These are phyloP conservation scores for Collybiopsis confluens DNA, from an alignment of 768 basidiomycete genomes.

Conservation along the genomic window DNA sequence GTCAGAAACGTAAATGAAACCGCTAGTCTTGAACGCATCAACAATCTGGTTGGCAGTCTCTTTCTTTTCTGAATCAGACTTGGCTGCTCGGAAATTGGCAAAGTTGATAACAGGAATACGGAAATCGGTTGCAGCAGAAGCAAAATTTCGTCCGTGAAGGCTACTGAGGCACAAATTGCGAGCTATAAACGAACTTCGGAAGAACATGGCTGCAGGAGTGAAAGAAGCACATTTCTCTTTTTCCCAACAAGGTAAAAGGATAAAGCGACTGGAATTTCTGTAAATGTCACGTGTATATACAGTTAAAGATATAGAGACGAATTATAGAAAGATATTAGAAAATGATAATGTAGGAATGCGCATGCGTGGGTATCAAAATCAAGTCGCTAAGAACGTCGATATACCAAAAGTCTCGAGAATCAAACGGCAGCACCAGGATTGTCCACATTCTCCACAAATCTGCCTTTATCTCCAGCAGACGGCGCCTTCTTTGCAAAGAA, in stretches of 20 bases:
- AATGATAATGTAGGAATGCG: too few species aligned
- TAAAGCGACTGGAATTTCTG: too few species aligned
- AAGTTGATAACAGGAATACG: constrained; percentile 80
- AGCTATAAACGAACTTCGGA: neutral
- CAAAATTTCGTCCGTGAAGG: constrained; percentile 1
- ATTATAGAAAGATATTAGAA: too few species aligned
- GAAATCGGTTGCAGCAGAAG: constrained; percentile 25
- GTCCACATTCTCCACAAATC: constrained; percentile 35
- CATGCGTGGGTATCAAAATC: neutral
- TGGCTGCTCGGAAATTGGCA: constrained; percentile 52
- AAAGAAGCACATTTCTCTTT: neutral
- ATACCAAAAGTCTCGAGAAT: too few species aligned
- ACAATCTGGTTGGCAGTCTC: constrained; percentile 65
- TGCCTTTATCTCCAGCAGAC: constrained; percentile 23
- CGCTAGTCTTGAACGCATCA: constrained; percentile 73
- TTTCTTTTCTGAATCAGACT: constrained; percentile 52
- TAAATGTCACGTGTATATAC: too few species aligned
- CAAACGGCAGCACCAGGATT: too few species aligned
- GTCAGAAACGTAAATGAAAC: constrained; percentile 73
- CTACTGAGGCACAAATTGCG: neutral
- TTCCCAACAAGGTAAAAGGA: too few species aligned
- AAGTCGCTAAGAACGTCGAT: neutral
- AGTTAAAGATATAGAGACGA: too few species aligned
- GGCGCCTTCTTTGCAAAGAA: constrained; percentile 21
- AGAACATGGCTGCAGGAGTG: neutral